Evolutionary conservation across 2,329 filamentous ascomycete genomes (phyloP).

Genomic region (Sporothrix curviconia): DNA sequence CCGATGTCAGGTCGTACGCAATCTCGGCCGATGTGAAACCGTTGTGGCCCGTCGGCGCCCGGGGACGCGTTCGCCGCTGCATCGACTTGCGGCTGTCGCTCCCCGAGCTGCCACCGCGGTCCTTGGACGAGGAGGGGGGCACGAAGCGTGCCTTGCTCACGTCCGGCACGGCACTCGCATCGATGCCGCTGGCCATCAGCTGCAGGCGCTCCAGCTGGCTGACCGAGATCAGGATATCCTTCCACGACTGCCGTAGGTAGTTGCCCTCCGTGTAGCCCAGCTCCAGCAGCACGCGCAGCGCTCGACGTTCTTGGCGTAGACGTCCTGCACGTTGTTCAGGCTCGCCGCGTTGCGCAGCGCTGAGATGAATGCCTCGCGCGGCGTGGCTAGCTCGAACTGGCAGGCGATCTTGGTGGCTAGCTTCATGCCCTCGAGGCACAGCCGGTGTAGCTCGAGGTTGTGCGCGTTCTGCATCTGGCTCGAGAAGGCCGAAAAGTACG

Average conservation of each 20-base stretch:
- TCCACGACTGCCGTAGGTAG: conserved; percentile 81
- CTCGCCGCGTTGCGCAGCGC: conserved; percentile 91
- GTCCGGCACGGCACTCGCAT: conserved; percentile 86
- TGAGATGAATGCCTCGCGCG: conserved; percentile 88
- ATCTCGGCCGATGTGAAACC: conserved; percentile 65
- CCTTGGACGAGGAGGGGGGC: conserved; percentile 49
- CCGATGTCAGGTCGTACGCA: conserved; percentile 83
- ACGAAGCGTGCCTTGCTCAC: conserved; percentile 76
- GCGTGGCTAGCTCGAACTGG: conserved; percentile 86
- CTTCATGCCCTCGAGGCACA: conserved; percentile 94
- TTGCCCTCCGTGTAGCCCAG: conserved; percentile 92
- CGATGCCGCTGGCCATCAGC: conserved; percentile 87
- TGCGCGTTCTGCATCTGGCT: conserved; percentile 90
- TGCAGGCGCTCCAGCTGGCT: conserved; percentile 94
- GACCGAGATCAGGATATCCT: conserved; percentile 89
- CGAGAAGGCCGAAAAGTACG: conserved; percentile 89
- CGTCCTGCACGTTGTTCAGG: conserved; percentile 89
- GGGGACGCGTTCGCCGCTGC: conserved; percentile 44
- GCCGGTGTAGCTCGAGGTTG: conserved; percentile 82
- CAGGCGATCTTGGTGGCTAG: conserved; percentile 90
- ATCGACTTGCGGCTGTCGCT: conserved; percentile 58
- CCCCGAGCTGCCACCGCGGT: conserved; percentile 38
- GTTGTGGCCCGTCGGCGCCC: conserved; percentile 54
- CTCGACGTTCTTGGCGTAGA: conserved; percentile 93
- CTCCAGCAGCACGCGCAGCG: conserved; percentile 83